A percentile compares a stretch with the other conserved stretches of the same genome.
These are phyloP conservation scores for Neofusicoccum cordaticola DNA, from an alignment of 2,329 filamentous ascomycete genomes.

Conservation along the genomic window DNA sequence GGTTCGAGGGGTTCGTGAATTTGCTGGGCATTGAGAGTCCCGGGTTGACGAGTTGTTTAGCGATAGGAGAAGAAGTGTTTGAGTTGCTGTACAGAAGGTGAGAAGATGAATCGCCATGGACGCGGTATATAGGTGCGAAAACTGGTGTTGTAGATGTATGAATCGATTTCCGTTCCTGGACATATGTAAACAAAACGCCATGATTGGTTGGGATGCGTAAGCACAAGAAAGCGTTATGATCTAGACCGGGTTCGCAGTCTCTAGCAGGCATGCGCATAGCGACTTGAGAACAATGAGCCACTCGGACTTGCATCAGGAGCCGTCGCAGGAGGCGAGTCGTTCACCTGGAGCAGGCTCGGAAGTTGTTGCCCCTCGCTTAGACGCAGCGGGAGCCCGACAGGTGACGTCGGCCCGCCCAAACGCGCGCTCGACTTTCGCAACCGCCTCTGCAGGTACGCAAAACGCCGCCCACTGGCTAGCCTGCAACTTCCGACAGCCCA, in stretches of 20 bases:
- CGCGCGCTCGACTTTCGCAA: slow-evolving; percentile 1
- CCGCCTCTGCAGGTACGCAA: slow-evolving; percentile 12
- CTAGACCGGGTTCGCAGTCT: too few species aligned
- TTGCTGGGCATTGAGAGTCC: slow-evolving; percentile 91
- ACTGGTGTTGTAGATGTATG: neutral
- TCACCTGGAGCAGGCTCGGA: neutral
- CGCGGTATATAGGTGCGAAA: neutral
- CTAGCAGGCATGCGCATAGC: neutral
- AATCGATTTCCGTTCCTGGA: neutral
- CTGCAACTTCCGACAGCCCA: neutral
- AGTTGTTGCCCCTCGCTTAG: slow-evolving; percentile 15
- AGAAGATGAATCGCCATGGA: neutral
- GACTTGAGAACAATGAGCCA: neutral
- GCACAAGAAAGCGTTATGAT: too few species aligned
- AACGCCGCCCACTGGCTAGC: neutral
- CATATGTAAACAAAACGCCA: neutral
- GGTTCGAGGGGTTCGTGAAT: slow-evolving; percentile 81
- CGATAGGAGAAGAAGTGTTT: slow-evolving; percentile 77
- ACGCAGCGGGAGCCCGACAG: slow-evolving; percentile 3
- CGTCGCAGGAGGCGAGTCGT: neutral
- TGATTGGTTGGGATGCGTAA: neutral
- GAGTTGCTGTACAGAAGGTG: slow-evolving; percentile 47
- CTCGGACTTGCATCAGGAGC: neutral
- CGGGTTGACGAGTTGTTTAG: slow-evolving; percentile 80
- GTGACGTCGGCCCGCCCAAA: slow-evolving; percentile 1